A percentile compares a stretch with the other conserved stretches of the same genome.
These are phyloP conservation scores for Grammothele lineata DNA, from an alignment of 768 basidiomycete species.

Conservation along the genomic window DNA sequence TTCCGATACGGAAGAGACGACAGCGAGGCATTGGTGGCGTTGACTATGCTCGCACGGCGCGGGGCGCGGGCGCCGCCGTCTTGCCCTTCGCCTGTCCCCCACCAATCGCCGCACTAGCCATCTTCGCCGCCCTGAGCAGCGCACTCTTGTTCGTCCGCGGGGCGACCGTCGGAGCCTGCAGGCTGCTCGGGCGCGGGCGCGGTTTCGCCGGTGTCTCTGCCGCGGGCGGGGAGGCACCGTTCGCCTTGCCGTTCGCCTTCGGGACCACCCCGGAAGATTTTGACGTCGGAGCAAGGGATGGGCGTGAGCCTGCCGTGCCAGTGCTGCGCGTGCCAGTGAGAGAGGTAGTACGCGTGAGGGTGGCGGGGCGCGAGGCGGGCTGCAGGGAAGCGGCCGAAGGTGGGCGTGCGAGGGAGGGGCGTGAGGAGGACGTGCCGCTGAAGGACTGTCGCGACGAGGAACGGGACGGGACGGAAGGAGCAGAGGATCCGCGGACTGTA, in stretches of 20 bases:
- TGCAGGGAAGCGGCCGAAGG: slow-evolving; percentile 18
- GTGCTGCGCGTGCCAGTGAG: not conserved
- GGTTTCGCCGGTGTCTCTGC: slow-evolving; percentile 24
- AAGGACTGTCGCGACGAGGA: slow-evolving; percentile 39
- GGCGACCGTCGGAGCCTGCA: slow-evolving; percentile 53
- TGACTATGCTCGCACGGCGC: slow-evolving; percentile 15
- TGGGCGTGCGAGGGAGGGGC: slow-evolving; percentile 21
- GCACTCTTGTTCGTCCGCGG: slow-evolving; percentile 78
- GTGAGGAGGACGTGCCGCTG: slow-evolving; percentile 12
- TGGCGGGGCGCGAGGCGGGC: not conserved
- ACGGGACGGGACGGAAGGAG: slow-evolving; percentile 32
- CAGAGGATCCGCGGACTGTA: no score
- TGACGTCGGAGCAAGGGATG: slow-evolving; percentile 3
- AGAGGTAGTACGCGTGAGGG: slow-evolving; percentile 8
- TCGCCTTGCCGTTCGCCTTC: not conserved
- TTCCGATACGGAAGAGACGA: not conserved
- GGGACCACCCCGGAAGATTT: not conserved
- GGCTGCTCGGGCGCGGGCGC: slow-evolving; percentile 53
- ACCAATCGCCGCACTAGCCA: slow-evolving; percentile 32
- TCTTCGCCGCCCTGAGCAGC: slow-evolving; percentile 63
- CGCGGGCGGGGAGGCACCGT: not conserved
- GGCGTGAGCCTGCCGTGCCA: not conserved
- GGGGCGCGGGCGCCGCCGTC: slow-evolving; percentile 2
- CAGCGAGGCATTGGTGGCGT: not conserved
- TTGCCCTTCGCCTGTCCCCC: slow-evolving; percentile 10